A percentile compares a stretch with the other conserved stretches of the same genome.
Evolutionary conservation across 148 eudicot genomes (phyloP).

Genomic region (Cornus suecica): DNA sequence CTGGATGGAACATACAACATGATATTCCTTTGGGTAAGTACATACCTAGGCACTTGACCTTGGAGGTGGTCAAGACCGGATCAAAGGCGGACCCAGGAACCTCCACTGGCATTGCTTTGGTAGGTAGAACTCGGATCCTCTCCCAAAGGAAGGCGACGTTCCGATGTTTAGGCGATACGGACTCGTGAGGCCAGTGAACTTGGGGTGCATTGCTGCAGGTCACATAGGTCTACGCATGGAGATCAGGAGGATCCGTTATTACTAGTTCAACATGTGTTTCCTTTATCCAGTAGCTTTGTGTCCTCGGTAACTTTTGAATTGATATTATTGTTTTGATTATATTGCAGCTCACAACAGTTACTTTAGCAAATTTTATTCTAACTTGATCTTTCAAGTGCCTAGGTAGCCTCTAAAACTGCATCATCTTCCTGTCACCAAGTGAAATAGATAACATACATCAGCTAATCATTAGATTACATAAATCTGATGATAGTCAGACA

Average conservation of each 20-base stretch:
- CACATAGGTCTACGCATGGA: background rate
- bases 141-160: background rate
- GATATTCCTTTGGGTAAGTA: background rate
- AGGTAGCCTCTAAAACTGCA: no score
- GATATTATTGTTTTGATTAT: background rate
- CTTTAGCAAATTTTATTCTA: no score
- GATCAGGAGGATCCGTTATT: no score
- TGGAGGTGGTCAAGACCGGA: slow-evolving; percentile 8
- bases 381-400: no score
- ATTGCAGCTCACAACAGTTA: background rate
- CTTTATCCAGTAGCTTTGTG: no score
- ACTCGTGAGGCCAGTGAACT: background rate
- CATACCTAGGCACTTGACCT: background rate
- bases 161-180: background rate
- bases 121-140: slow-evolving; percentile 1
- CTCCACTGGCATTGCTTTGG: background rate
- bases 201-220: background rate
- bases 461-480: no score
- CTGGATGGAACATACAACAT: background rate
- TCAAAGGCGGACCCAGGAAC: background rate
- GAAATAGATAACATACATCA: no score
- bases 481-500: no score
- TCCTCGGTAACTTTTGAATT: no score
- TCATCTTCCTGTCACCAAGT: no score
- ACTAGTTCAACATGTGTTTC: background rate